Percentiles rank a stretch among this genome's conserved stretches.
phyloP scores from a whole-genome alignment of 495 filamentous ascomycete species.

The Tuber calosporum region DNA sequence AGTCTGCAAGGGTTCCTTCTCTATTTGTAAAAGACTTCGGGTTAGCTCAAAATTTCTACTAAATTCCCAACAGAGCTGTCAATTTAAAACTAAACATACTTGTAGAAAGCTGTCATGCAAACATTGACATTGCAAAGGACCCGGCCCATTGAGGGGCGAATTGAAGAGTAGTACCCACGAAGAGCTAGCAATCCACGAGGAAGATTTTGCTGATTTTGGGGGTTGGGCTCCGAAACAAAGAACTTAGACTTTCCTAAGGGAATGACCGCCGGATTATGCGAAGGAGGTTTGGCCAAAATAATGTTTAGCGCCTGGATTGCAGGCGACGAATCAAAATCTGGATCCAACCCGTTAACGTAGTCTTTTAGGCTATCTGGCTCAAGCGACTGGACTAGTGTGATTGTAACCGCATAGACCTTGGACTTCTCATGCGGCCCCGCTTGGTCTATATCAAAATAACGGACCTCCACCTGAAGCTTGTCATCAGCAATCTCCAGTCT shows the following conservation, averaged over 20 bases:
- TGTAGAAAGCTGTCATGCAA: slow-evolving; percentile 47
- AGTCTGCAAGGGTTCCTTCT: slow-evolving; percentile 44
- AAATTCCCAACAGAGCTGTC: slow-evolving; percentile 18
- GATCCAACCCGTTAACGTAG: slow-evolving; percentile 33
- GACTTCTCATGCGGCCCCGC: slow-evolving; percentile 37
- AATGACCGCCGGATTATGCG: slow-evolving; percentile 24
- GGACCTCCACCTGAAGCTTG: slow-evolving; percentile 31
- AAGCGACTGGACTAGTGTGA: slow-evolving; percentile 31
- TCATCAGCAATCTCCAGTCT: slow-evolving; percentile 29
- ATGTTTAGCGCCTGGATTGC: slow-evolving; percentile 44
- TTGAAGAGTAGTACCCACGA: slow-evolving; percentile 53
- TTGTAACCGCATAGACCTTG: slow-evolving; percentile 35
- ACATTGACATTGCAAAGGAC: slow-evolving; percentile 49
- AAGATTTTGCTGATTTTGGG: slow-evolving; percentile 18
- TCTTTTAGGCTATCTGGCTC: slow-evolving; percentile 32
- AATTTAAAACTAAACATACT: slow-evolving; percentile 34
- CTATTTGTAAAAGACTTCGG: slow-evolving; percentile 42
- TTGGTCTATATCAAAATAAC: slow-evolving; percentile 44
- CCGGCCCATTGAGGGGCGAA: slow-evolving; percentile 52
- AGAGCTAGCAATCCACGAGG: slow-evolving; percentile 49
- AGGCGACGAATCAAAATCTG: slow-evolving; percentile 37
- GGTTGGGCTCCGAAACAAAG: slow-evolving; percentile 24
- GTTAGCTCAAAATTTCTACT: slow-evolving; percentile 44
- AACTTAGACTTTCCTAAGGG: slow-evolving; percentile 40
- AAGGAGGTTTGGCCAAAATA: slow-evolving; percentile 41